Base-by-base conservation (phyloP, 2,329 filamentous ascomycete genomes). In the Fusarium sp. region DNA sequence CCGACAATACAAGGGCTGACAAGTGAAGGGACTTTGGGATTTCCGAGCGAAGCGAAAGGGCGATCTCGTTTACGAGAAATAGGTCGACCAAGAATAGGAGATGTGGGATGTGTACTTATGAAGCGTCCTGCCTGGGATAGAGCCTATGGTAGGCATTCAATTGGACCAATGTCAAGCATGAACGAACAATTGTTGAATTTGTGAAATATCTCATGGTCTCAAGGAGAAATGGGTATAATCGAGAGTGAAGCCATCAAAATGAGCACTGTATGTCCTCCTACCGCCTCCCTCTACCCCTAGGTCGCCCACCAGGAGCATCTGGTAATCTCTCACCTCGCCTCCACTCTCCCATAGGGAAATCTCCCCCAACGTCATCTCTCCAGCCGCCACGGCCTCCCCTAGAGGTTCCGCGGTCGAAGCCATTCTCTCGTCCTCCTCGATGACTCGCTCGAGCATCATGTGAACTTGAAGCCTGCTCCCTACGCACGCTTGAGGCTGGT, bases 1-100 rank as follows among this genome's bases (percentile, higher is more conserved):
- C 47, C 50, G 24, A 46, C 19, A 24, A 37, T 20, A 7, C 35
- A 8, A 61, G 45, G 39, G 44, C 75, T 79, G 59, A 79, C 63
- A 33, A 47, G 59, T 26, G 45, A 74, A 98, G 95, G 96, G 95
- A 75, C 93, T 95, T 77, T 97, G 84, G 79, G 87, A 96, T 48
- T 79, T 97, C 73, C 88, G 94, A 73, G 95, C 90, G 59, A 98
- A 98, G 90, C 87, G 92, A 79, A 91, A 88, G 80, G 94, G 93
- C 55, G 95, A 98, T 77, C 85, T 90, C n/a, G 86, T 96, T 75
- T 83, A 84, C 56, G 94, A 98, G 81, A 95, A 87, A 79, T 98
- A 83, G 76, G 75, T 54, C 40, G 40, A 56, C 28, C 20, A 9
- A 57, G 47, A 52, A 53, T 53, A 32, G 60, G 58, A 49, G 56